phyloP scores from a whole-genome alignment of 176 grass and related monocot genomes.

The Triticum monococcum region DNA sequence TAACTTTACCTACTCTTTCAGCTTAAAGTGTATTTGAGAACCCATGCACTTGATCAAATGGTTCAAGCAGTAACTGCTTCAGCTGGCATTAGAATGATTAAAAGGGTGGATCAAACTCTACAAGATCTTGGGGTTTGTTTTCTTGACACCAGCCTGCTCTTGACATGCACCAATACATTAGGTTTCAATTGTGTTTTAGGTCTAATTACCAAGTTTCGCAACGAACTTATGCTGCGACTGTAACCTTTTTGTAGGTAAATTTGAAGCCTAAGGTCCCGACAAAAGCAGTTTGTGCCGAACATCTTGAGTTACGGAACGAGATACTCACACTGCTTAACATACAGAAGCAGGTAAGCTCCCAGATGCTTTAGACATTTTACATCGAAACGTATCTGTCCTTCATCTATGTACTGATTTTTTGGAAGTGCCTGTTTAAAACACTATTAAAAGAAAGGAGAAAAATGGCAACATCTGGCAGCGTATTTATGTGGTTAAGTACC shows the following conservation, averaged over 20 bases:
- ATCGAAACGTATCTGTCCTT: slow-evolving; percentile 6
- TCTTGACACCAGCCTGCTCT: slow-evolving; percentile 5
- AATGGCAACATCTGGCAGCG: neutral
- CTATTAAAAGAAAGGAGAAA: neutral
- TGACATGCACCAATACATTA: neutral
- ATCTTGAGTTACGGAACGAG: slow-evolving; percentile 95
- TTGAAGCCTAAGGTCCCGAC: slow-evolving; percentile 98
- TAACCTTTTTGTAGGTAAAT: slow-evolving; percentile 67
- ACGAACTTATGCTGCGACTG: neutral
- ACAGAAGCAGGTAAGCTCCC: slow-evolving; percentile 84
- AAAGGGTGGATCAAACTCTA: slow-evolving; percentile 87
- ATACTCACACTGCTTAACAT: slow-evolving; percentile 98
- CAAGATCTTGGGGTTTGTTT: slow-evolving; percentile 89
- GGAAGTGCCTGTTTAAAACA: neutral
- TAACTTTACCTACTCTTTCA: slow-evolving; percentile 43
- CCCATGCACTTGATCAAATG: slow-evolving; percentile 94
- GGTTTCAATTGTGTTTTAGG: neutral
- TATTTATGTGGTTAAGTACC: neutral
- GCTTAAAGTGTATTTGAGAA: slow-evolving; percentile 92
- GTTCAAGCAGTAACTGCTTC: slow-evolving; percentile 81
- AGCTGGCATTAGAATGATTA: slow-evolving; percentile 86
- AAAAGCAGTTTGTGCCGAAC: slow-evolving; percentile 92
- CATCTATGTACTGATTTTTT: neutral
- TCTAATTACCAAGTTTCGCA: neutral
- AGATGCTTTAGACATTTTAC: slow-evolving; percentile 4